These are phyloP conservation scores for Circinella umbellata DNA, from an alignment of 371 early-diverging fungal species.

Conservation along the genomic window DNA sequence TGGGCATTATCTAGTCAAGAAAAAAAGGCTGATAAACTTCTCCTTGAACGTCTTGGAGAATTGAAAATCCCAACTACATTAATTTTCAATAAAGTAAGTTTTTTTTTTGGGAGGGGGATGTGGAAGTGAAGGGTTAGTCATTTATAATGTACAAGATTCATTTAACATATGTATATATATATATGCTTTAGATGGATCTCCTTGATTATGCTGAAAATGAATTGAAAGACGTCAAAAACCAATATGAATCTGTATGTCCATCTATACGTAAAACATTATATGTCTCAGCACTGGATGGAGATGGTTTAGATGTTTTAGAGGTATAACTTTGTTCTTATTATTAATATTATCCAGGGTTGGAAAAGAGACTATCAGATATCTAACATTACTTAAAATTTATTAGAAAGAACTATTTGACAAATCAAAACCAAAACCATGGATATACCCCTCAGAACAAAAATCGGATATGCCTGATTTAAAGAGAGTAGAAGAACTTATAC, in stretches of 20 bases:
- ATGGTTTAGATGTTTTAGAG: slow-evolving; percentile 37
- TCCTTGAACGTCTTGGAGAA: slow-evolving; percentile 58
- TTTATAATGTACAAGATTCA: background rate
- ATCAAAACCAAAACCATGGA: slow-evolving; percentile 62
- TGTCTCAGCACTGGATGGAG: slow-evolving; percentile 52
- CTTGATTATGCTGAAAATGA: slow-evolving; percentile 44
- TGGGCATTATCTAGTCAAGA: slow-evolving; percentile 52
- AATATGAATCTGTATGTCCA: slow-evolving; percentile 31
- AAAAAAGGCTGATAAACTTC: slow-evolving; percentile 54
- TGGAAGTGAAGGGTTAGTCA: too few relatives aligned
- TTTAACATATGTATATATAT: background rate
- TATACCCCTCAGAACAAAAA: slow-evolving; percentile 62
- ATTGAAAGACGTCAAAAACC: slow-evolving; percentile 36
- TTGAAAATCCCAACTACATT: slow-evolving; percentile 61
- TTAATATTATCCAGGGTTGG: background rate
- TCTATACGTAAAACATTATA: slow-evolving; percentile 39
- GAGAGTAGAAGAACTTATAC: slow-evolving; percentile 75
- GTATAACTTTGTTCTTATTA: slow-evolving; percentile 22
- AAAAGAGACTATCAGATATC: too few relatives aligned
- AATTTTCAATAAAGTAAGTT: slow-evolving; percentile 71
- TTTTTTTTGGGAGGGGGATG: too few relatives aligned
- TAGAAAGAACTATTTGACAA: slow-evolving; percentile 47
- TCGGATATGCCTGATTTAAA: slow-evolving; percentile 69
- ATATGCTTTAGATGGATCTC: slow-evolving; percentile 55
- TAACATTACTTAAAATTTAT: background rate